Conservation (phyloP, 2,329 filamentous ascomycete genomes). For the Huntiella bhutanensis region DNA sequence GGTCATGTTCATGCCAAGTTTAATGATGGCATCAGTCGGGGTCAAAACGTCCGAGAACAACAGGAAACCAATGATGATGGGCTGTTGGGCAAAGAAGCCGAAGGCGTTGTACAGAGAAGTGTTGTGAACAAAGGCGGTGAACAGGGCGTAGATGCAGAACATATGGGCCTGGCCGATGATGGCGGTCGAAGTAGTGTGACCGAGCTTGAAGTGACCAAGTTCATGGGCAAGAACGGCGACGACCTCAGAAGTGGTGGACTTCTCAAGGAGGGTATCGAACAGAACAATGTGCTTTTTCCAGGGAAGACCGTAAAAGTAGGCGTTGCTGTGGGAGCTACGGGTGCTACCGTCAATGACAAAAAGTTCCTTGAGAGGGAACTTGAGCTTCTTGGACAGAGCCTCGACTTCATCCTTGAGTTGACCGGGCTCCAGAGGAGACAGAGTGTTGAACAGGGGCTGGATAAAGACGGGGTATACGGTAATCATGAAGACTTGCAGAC, state of each 20-base stretch:
- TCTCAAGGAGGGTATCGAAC: constrained; percentile 93
- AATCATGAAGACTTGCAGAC: constrained; percentile 82
- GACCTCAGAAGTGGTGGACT: constrained; percentile 80
- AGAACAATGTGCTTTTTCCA: constrained; percentile 99
- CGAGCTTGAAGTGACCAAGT: constrained; percentile 89
- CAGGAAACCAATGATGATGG: constrained; percentile 93
- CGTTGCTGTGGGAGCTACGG: constrained; percentile 72
- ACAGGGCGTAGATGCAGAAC: constrained; percentile 91
- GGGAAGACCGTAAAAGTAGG: constrained; percentile 89
- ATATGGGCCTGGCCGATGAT: constrained; percentile 49
- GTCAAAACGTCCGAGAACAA: constrained; percentile 93
- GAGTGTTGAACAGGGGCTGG: constrained; percentile 92
- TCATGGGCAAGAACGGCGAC: constrained; percentile 91
- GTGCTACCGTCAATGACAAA: constrained; percentile 90
- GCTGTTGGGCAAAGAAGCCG: constrained; percentile 64
- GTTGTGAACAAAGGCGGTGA: constrained; percentile 97
- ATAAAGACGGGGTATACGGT: constrained; percentile 93
- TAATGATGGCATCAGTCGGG: constrained; percentile 85
- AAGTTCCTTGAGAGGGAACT: constrained; percentile 82
- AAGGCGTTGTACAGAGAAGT: constrained; percentile 76
- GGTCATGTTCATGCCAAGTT: constrained; percentile 88
- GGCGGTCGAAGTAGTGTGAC: constrained; percentile 48
- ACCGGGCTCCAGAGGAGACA: constrained; percentile 77
- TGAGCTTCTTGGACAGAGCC: constrained; percentile 58
- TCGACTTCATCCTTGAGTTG: constrained; percentile 78